Evolutionary conservation across 441 rosid species (phyloP).

Genomic region (Croton setiger): DNA sequence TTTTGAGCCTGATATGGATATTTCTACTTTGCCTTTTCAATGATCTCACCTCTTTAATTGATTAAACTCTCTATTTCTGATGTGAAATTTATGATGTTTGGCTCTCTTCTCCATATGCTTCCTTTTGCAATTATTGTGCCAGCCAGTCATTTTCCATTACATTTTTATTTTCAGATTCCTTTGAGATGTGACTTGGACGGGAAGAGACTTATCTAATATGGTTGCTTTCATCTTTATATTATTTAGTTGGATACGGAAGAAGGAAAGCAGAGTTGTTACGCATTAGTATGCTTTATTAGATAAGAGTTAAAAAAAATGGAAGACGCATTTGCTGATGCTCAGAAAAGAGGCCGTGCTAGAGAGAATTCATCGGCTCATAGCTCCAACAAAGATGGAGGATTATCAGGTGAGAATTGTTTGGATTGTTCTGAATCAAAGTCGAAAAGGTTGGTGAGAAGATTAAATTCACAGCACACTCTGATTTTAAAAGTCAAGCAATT

Average conservation of each 20-base stretch:
- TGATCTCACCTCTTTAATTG: not conserved
- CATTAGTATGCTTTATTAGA: slow-evolving; percentile 17
- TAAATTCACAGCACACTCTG: slow-evolving; percentile 33
- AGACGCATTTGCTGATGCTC: slow-evolving; percentile 22
- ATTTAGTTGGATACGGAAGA: slow-evolving; percentile 21
- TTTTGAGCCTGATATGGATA: not conserved
- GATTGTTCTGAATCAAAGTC: slow-evolving; percentile 27
- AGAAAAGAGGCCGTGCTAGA: slow-evolving; percentile 31
- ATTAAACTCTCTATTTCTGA: slow-evolving; percentile 6
- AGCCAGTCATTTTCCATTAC: slow-evolving; percentile 14
- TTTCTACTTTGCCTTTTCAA: slow-evolving; percentile 1
- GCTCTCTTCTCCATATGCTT: slow-evolving; percentile 15
- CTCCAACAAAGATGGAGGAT: slow-evolving; percentile 19
- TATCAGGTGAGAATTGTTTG: slow-evolving; percentile 20
- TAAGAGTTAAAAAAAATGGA: slow-evolving; percentile 44
- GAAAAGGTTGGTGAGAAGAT: slow-evolving; percentile 33
- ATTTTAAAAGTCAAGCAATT: slow-evolving; percentile 41
- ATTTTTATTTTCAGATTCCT: slow-evolving; percentile 27
- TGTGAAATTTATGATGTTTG: slow-evolving; percentile 10
- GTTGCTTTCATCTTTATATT: slow-evolving; percentile 10
- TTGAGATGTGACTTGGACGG: slow-evolving; percentile 13
- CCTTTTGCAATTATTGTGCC: slow-evolving; percentile 19
- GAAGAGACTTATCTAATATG: slow-evolving; percentile 8
- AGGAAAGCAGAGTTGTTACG: slow-evolving; percentile 18
- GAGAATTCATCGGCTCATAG: slow-evolving; percentile 36